These are phyloP conservation scores for Jamesozyma gamospora DNA, from an alignment of 805 yeast species.

Conservation along the genomic window DNA sequence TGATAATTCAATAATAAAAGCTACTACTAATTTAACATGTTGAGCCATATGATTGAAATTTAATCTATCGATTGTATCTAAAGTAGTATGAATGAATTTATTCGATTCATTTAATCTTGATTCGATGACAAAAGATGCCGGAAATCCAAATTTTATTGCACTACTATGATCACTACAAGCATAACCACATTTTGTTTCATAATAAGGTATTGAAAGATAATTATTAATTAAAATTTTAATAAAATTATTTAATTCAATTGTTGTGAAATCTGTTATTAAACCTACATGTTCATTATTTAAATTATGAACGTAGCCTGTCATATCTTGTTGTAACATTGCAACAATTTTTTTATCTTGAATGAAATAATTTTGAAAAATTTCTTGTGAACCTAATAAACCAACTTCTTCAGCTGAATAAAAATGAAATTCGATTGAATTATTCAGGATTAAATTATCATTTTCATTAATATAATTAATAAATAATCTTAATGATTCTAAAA, in stretches of 20 bases:
- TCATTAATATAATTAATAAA: constrained; percentile 30
- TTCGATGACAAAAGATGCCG: constrained; percentile 76
- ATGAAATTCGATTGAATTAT: constrained; percentile 81
- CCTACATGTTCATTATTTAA: constrained; percentile 59
- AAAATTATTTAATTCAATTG: constrained; percentile 45
- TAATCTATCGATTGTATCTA: constrained; percentile 75
- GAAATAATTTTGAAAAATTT: constrained; percentile 50
- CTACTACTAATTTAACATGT: constrained; percentile 69
- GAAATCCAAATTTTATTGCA: constrained; percentile 74
- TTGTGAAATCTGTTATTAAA: constrained; percentile 64
- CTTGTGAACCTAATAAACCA: constrained; percentile 79
- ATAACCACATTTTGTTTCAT: constrained; percentile 76
- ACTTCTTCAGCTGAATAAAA: constrained; percentile 95
- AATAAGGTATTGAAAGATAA: constrained; percentile 60
- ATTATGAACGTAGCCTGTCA: constrained; percentile 70
- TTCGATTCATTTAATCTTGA: constrained; percentile 53
- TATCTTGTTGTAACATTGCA: constrained; percentile 89
- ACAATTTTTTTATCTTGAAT: constrained; percentile 41
- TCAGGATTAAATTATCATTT: constrained; percentile 36
- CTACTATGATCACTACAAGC: constrained; percentile 92
- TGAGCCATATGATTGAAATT: constrained; percentile 71
- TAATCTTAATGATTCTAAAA: constrained; percentile 63
- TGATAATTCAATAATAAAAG: constrained; percentile 61
- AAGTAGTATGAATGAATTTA: constrained; percentile 63
- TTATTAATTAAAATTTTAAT: constrained; percentile 48